Evolutionary conservation across 768 basidiomycete genomes (phyloP).

Genomic region (Mycena floridula): DNA sequence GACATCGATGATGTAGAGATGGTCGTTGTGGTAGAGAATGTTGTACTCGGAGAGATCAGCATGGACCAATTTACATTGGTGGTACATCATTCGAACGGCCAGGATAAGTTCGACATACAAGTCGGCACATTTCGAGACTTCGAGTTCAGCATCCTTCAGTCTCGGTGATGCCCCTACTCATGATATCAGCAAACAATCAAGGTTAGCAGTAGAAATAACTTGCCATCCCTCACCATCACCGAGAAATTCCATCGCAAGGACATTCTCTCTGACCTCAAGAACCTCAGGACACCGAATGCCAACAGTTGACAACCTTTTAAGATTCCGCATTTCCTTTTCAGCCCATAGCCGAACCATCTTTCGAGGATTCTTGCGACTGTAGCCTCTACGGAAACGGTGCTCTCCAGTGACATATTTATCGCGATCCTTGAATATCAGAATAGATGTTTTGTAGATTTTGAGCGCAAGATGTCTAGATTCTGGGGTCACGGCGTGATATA

Average conservation of each 20-base stretch:
- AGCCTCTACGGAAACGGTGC: conserved; percentile 89
- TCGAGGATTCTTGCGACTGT: conserved; percentile 84
- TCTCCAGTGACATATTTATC: conserved; percentile 96
- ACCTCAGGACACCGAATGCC: conserved; percentile 86
- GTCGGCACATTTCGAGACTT: conserved; percentile 38
- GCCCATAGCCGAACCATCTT: conserved; percentile 99
- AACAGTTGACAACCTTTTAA: conserved; percentile 77
- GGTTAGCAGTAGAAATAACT: conserved; percentile 17
- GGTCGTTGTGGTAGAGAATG: conserved; percentile 76
- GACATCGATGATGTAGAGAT: conserved; percentile 94
- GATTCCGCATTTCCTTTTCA: conserved; percentile 97
- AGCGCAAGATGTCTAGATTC: conserved; percentile 68
- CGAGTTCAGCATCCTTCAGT: conserved; percentile 76
- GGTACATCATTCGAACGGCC: conserved; percentile 78
- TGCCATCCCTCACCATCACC: conserved; percentile 81
- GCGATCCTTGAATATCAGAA: conserved; percentile 95
- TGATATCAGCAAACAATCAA: conserved; percentile 1
- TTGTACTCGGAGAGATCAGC: conserved; percentile 99
- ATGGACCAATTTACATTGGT: conserved; percentile 89
- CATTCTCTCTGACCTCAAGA: conserved; percentile 91
- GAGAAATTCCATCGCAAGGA: conserved; percentile 92
- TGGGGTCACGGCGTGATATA: conserved; percentile 79
- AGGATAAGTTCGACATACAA: conserved; percentile 81
- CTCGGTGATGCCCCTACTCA: conserved; percentile 82
- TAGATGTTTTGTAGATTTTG: conserved; percentile 98